phyloP scores from a whole-genome alignment of 306 rosid genomes.

The Quercus cerris region DNA sequence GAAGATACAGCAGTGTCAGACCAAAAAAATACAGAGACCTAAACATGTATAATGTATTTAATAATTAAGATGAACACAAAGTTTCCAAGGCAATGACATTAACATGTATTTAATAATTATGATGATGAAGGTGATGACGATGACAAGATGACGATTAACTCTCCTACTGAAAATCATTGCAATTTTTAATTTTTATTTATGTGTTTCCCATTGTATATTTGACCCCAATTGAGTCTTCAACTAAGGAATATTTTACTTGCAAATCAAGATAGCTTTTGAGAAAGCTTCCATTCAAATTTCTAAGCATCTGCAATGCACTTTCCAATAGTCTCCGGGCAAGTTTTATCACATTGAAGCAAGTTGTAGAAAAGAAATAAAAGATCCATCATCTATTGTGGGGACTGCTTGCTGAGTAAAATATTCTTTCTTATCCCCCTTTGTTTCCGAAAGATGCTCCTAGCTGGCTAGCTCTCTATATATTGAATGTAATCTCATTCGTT shows the following conservation, averaged over 20 bases:
- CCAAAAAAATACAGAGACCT: not conserved
- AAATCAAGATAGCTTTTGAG: not conserved
- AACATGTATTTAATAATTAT: not conserved
- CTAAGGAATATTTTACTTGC: not conserved
- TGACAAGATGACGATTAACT: not conserved
- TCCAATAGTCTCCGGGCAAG: not conserved
- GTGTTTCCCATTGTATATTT: not conserved
- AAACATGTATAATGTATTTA: not conserved
- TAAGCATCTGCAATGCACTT: constrained; percentile 18
- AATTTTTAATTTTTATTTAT: not conserved
- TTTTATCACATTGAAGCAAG: constrained; percentile 24
- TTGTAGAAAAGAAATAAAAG: not conserved
- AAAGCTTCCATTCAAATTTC: not conserved
- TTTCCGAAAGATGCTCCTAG: not conserved
- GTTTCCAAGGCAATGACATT: not conserved
- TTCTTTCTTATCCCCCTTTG: constrained; percentile 22
- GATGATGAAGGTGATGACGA: not conserved
- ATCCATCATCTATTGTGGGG: constrained; percentile 2
- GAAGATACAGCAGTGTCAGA: not conserved
- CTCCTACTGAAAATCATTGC: not conserved
- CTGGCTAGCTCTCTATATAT: not conserved
- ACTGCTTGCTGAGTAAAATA: not conserved
- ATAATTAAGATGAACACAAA: not conserved
- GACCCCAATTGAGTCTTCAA: not conserved
- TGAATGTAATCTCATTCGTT: not conserved